Conservation (phyloP, 306 rosid genomes). For the Cucumis cinereus region DNA sequence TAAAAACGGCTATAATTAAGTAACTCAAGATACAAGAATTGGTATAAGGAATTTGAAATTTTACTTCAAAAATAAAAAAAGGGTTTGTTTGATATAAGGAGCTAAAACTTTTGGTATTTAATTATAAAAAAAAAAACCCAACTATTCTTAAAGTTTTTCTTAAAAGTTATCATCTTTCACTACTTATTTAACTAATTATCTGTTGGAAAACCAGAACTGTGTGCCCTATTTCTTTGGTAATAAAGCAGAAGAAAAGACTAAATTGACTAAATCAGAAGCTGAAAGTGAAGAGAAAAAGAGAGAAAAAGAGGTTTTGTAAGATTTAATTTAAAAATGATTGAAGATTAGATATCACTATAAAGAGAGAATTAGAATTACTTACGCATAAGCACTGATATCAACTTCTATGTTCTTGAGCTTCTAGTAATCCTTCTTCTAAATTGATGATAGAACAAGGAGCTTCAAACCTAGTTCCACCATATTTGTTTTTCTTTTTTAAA, state of each 20-base stretch:
- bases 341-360: not conserved
- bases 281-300: not conserved
- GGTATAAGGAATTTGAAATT: not conserved
- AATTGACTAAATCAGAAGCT: not conserved
- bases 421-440: not conserved
- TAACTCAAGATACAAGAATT: not conserved
- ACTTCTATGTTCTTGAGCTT: not conserved
- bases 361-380: not conserved
- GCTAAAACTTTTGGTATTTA: not conserved
- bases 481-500: conserved; percentile 6
- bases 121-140: not conserved
- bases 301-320: not conserved
- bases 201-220: not conserved
- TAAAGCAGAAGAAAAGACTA: not conserved
- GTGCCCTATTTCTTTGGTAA: not conserved
- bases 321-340: not conserved
- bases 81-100: not conserved
- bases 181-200: not conserved
- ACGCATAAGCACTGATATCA: conserved; percentile 1
- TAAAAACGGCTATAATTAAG: not conserved
- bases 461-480: conserved; percentile 5
- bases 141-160: not conserved
- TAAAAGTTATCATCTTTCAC: not conserved
- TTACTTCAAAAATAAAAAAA: not conserved
- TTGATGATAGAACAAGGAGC: not conserved